Conservation (phyloP, 2,329 filamentous ascomycete species). For the Rhexocercosporidium sp. region DNA sequence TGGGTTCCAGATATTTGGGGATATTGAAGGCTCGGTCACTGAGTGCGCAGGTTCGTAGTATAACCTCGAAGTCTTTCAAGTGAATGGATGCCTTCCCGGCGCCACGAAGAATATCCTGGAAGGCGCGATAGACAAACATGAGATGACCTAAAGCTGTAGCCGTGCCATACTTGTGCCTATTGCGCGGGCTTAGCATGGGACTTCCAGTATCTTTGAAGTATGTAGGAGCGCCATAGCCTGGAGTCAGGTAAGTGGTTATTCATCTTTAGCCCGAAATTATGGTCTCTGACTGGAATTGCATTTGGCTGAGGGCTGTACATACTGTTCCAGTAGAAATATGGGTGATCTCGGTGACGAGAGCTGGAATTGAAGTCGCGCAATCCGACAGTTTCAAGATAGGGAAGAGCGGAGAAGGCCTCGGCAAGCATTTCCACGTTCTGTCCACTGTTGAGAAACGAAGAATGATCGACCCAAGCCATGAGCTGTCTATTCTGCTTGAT, state of each 20-base stretch:
- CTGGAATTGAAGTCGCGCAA: conserved; percentile 62
- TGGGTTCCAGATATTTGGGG: conserved; percentile 45
- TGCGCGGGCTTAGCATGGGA: not conserved
- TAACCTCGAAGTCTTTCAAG: conserved; percentile 53
- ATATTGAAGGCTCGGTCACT: conserved; percentile 53
- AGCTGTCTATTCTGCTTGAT: conserved; percentile 3
- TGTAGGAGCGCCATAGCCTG: conserved; percentile 9
- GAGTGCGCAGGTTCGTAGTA: conserved; percentile 46
- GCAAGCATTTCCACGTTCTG: conserved; percentile 58
- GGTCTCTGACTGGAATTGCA: not conserved
- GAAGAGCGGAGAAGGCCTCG: conserved; percentile 59
- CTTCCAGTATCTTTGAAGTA: not conserved
- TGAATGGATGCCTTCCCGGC: conserved; percentile 47
- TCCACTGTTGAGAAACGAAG: conserved; percentile 48
- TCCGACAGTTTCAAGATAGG: conserved; percentile 59
- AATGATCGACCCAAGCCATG: conserved; percentile 11
- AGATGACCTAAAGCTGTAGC: conserved; percentile 31
- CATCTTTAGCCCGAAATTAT: not conserved
- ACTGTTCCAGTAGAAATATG: conserved; percentile 48
- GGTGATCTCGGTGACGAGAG: conserved; percentile 55
- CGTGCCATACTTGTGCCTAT: not conserved
- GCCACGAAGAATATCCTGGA: conserved; percentile 49
- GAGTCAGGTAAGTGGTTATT: not conserved
- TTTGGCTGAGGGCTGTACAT: not conserved
- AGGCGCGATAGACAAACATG: conserved; percentile 41